phyloP scores from a whole-genome alignment of 805 yeast species.

The Wickerhamomyces strasburgensis region DNA sequence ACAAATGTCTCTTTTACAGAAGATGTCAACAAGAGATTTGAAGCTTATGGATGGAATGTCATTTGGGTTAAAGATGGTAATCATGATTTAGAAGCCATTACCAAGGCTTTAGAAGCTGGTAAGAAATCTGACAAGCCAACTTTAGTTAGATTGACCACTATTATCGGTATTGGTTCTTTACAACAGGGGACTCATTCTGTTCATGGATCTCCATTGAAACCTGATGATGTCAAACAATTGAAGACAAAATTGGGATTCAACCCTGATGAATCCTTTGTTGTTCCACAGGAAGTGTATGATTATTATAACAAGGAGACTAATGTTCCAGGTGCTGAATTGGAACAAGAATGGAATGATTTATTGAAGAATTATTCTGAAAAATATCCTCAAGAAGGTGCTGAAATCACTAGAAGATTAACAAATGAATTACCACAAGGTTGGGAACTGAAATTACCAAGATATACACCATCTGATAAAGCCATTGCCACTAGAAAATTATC shows the following conservation, averaged over 20 bases:
- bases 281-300: slow-evolving; percentile 79
- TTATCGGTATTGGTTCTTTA: slow-evolving; percentile 91
- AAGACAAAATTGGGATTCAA: slow-evolving; percentile 82
- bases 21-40: slow-evolving; percentile 78
- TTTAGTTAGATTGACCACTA: slow-evolving; percentile 80
- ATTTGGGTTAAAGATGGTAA: slow-evolving; percentile 75
- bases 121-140: slow-evolving; percentile 85
- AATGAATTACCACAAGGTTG: slow-evolving; percentile 80
- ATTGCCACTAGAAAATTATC: slow-evolving; percentile 94
- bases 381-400: slow-evolving; percentile 77
- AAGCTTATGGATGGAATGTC: slow-evolving; percentile 93
- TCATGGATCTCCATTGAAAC: slow-evolving; percentile 94
- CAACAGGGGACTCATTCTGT: slow-evolving; percentile 83
- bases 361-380: slow-evolving; percentile 57
- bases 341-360: slow-evolving; percentile 69
- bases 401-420: slow-evolving; percentile 69
- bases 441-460: slow-evolving; percentile 73
- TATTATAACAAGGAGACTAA: slow-evolving; percentile 51
- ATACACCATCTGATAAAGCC: slow-evolving; percentile 72
- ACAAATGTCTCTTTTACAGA: slow-evolving; percentile 90
- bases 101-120: slow-evolving; percentile 75
- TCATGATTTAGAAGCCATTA: slow-evolving; percentile 65
- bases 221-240: slow-evolving; percentile 86
- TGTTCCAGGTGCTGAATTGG: slow-evolving; percentile 58
- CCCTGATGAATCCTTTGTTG: slow-evolving; percentile 74